phyloP scores from a whole-genome alignment of 805 yeast genomes.

The Wickerhamiella bombiphila region DNA sequence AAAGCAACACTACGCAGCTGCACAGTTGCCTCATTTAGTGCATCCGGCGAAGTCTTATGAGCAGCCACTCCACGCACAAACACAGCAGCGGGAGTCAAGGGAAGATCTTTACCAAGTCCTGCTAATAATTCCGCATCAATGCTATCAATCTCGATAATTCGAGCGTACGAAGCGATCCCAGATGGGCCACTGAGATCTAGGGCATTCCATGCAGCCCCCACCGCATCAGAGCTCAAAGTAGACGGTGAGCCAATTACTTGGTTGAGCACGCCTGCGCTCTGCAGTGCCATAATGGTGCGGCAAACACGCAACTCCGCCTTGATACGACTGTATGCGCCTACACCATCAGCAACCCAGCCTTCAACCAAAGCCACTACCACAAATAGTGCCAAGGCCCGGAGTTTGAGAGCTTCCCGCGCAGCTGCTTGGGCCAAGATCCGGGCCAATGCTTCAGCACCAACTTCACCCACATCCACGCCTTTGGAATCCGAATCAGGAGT shows the following conservation, averaged over 20 bases:
- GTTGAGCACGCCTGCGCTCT: background rate
- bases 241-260: background rate
- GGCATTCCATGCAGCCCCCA: background rate
- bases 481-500: background rate
- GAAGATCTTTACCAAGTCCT: background rate
- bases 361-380: constrained; percentile 13
- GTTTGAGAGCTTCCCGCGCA: constrained; percentile 4
- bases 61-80: background rate
- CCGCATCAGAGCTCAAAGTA: background rate
- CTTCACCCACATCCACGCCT: constrained; percentile 3
- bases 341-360: constrained; percentile 12
- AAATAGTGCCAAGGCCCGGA: constrained; percentile 6
- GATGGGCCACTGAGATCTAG: background rate
- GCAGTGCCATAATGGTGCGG: constrained; percentile 4
- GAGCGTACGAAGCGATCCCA: background rate
- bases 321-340: constrained; percentile 3
- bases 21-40: background rate
- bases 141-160: background rate
- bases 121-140: background rate
- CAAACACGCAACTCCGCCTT: constrained; percentile 3
- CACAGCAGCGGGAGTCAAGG: background rate
- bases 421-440: constrained; percentile 9
- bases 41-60: background rate
- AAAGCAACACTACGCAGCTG: background rate
- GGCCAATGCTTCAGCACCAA: constrained; percentile 12